phyloP scores from a whole-genome alignment of 129 eudicot species.

The Solidago caesia region DNA sequence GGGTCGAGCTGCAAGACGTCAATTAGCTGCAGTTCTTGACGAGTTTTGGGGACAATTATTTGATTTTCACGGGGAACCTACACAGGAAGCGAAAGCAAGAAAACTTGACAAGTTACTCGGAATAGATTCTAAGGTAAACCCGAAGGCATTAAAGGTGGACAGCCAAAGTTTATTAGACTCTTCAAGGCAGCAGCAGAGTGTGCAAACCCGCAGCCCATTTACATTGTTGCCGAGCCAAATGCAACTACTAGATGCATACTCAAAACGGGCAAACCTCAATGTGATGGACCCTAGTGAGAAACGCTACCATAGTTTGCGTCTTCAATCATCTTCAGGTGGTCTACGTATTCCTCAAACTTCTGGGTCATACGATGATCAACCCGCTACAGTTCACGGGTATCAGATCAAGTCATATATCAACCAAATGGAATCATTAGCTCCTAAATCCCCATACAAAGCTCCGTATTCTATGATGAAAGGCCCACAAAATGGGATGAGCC shows the following conservation, averaged over 20 bases:
- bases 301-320: constrained; percentile 79
- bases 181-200: constrained; percentile 66
- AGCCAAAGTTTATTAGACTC: constrained; percentile 29
- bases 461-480: constrained; percentile 49
- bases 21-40: constrained; percentile 75
- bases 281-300: constrained; percentile 66
- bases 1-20: constrained; percentile 94
- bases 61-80: constrained; percentile 82
- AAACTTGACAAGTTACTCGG: constrained; percentile 77
- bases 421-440: constrained; percentile 47
- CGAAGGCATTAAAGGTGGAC: constrained; percentile 55
- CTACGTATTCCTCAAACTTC: constrained; percentile 36
- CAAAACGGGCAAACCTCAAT: constrained; percentile 38
- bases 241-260: constrained; percentile 60
- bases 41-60: constrained; percentile 95
- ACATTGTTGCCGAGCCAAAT: constrained; percentile 42
- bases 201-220: constrained; percentile 61
- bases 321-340: constrained; percentile 62
- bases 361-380: constrained; percentile 60
- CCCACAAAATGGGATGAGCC: constrained; percentile 49
- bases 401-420: constrained; percentile 56
- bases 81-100: constrained; percentile 69
- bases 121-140: constrained; percentile 43
- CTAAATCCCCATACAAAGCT: constrained; percentile 49
- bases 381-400: constrained; percentile 85